These are phyloP conservation scores for Zychaea mexicana DNA, from an alignment of 371 early-diverging fungal species.

Conservation along the genomic window DNA sequence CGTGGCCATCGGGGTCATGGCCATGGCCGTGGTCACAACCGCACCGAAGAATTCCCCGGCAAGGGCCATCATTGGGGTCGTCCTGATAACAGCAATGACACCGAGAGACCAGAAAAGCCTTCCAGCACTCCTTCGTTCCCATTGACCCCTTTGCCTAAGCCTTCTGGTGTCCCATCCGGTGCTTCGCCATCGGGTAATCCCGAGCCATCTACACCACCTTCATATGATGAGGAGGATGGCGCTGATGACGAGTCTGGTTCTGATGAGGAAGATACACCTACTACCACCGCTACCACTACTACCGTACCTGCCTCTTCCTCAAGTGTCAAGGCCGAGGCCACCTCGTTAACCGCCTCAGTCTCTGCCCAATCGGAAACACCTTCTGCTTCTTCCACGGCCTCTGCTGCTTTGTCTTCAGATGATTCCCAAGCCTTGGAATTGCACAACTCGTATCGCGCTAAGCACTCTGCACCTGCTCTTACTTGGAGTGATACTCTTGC, in stretches of 20 bases:
- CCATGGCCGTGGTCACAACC: not conserved
- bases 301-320: not conserved
- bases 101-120: not conserved
- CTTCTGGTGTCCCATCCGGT: not conserved
- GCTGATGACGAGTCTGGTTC: no score
- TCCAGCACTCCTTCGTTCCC: not conserved
- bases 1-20: not conserved
- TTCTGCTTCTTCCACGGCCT: constrained; percentile 1
- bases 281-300: not conserved
- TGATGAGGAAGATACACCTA: not conserved
- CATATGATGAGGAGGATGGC: no score
- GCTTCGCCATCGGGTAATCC: not conserved
- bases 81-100: not conserved
- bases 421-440: constrained; percentile 19
- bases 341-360: not conserved
- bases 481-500: constrained; percentile 47
- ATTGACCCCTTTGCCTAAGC: not conserved
- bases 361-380: not conserved
- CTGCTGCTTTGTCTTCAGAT: constrained; percentile 7
- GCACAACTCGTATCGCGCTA: constrained; percentile 50
- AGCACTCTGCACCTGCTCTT: constrained; percentile 46
- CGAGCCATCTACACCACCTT: no score
- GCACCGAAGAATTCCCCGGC: not conserved
- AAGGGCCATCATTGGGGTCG: not conserved
- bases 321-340: not conserved